phyloP scores from a whole-genome alignment of 1,139 yeast species.

The Diutina pseudorugosa region DNA sequence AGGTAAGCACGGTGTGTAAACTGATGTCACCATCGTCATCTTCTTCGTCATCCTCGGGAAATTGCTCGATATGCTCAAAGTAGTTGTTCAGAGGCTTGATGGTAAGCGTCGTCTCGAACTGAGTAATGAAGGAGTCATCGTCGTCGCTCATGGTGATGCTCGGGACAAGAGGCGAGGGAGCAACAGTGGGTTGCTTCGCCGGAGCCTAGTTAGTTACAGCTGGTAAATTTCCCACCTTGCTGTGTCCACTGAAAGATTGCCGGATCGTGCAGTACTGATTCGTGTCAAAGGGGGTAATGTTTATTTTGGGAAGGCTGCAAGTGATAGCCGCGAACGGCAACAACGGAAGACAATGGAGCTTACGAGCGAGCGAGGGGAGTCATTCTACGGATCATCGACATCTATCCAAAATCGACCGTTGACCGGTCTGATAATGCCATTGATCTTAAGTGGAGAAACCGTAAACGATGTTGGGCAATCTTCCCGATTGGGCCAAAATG shows the following conservation, averaged over 20 bases:
- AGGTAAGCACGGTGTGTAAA: conserved; percentile 2
- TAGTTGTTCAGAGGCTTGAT: conserved; percentile 8
- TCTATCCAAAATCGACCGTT: not conserved
- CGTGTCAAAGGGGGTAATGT: not conserved
- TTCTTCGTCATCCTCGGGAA: conserved; percentile 9
- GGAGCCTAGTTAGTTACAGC: not conserved
- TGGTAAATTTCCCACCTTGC: not conserved
- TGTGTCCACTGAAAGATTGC: not conserved
- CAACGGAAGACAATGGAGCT: not conserved
- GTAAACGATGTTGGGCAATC: not conserved
- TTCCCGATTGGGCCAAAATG: not conserved
- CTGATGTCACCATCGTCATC: conserved; percentile 12
- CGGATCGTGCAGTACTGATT: not conserved
- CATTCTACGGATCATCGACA: too few relatives aligned
- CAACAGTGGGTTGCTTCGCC: not conserved
- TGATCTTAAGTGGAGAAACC: not conserved
- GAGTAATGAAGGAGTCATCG: conserved; percentile 35
- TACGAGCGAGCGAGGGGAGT: not conserved
- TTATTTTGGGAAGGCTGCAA: not conserved
- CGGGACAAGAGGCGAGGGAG: not conserved
- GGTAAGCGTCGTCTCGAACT: conserved; percentile 32
- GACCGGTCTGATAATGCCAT: not conserved
- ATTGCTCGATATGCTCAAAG: conserved; percentile 8
- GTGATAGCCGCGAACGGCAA: not conserved
- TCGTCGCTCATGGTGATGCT: conserved; percentile 14